Conservation (phyloP, 441 rosid genomes). For the Populus tomentosa region DNA sequence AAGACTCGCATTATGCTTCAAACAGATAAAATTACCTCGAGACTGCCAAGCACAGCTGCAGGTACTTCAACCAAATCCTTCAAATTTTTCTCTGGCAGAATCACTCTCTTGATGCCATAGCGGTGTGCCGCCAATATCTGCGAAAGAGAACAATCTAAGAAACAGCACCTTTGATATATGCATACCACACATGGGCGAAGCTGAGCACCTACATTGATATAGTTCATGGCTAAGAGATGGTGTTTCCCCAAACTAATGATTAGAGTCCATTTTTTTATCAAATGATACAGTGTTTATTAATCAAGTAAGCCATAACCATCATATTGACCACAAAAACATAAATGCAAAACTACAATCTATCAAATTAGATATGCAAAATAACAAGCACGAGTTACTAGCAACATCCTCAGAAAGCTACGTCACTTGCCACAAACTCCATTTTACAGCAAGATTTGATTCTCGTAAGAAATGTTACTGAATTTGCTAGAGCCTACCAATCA, state of each 20-base stretch:
- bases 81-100: conserved; percentile 86
- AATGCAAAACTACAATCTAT: neutral
- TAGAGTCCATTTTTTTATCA: neutral
- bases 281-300: neutral
- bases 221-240: neutral
- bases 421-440: neutral
- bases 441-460: neutral
- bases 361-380: neutral
- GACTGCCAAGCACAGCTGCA: conserved; percentile 62
- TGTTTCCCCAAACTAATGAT: neutral
- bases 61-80: conserved; percentile 98
- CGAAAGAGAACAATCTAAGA: conserved; percentile 5
- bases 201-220: neutral
- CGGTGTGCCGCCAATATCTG: conserved; percentile 99
- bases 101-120: conserved; percentile 83
- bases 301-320: neutral
- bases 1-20: neutral
- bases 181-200: neutral
- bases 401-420: neutral
- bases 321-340: neutral
- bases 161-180: neutral
- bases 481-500: neutral
- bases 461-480: neutral
- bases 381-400: no score
- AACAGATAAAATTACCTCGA: conserved; percentile 57